Evolutionary conservation across 805 yeast genomes (phyloP).

Genomic region (Saturnispora bothae): DNA sequence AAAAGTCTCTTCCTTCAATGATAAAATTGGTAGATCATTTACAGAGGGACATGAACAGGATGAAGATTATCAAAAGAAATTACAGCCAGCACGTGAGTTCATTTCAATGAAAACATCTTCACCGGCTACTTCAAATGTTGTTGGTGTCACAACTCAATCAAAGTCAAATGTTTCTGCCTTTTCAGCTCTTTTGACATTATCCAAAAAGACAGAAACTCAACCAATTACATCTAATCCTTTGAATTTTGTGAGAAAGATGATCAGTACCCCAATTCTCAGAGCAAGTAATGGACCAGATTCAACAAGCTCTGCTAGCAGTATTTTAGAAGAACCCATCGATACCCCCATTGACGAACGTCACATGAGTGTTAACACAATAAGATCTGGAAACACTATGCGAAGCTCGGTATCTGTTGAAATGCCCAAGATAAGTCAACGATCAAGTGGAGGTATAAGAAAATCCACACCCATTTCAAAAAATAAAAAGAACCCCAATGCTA

Average conservation of each 20-base stretch:
- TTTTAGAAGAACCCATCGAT: background rate
- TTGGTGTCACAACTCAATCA: conserved; percentile 27
- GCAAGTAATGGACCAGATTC: conserved; percentile 14
- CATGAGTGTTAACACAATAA: conserved; percentile 2
- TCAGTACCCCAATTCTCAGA: conserved; percentile 21
- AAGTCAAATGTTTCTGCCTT: conserved; percentile 30
- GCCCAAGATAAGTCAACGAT: background rate
- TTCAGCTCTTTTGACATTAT: conserved; percentile 28
- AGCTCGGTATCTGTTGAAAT: conserved; percentile 2
- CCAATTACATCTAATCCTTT: conserved; percentile 18
- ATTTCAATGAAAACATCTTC: conserved; percentile 19
- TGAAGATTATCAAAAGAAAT: background rate
- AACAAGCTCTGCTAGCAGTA: background rate
- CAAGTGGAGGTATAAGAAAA: background rate
- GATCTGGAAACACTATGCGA: background rate
- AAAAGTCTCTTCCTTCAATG: conserved; percentile 1
- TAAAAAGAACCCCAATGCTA: conserved; percentile 10
- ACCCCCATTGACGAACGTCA: background rate
- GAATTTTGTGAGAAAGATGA: conserved; percentile 25
- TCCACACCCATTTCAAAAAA: conserved; percentile 1
- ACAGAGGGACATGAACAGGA: background rate
- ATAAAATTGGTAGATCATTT: background rate
- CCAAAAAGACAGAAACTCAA: conserved; percentile 19
- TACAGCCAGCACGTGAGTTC: conserved; percentile 10
- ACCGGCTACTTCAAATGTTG: conserved; percentile 26